Conservation (phyloP, 257 asterid species). For the Dorcoceras hygrometricum region DNA sequence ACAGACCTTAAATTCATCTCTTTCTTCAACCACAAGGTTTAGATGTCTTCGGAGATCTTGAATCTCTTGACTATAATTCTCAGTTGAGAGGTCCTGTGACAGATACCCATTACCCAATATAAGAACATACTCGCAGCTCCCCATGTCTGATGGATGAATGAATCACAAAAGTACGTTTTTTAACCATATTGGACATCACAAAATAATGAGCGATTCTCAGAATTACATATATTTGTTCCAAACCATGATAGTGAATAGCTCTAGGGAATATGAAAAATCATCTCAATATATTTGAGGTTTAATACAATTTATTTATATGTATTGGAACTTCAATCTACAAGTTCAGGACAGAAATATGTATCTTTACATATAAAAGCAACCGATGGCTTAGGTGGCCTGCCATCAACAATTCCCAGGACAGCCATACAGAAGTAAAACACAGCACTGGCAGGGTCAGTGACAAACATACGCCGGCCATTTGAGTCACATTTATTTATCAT, state of each 20-base stretch:
- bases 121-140: constrained; percentile 1
- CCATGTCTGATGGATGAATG: constrained; percentile 2
- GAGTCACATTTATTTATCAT: neutral
- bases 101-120: constrained; percentile 14
- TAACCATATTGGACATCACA: neutral
- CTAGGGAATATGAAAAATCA: neutral
- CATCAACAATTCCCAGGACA: constrained; percentile 9
- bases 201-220: constrained; percentile 7
- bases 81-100: constrained; percentile 54
- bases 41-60: constrained; percentile 63
- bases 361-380: constrained; percentile 1
- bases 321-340: constrained; percentile 7
- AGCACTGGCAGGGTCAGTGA: constrained; percentile 3
- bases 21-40: constrained; percentile 57
- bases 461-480: neutral
- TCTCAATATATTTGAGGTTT: neutral
- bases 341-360: neutral
- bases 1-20: constrained; percentile 78
- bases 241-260: constrained; percentile 12
- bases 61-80: constrained; percentile 55
- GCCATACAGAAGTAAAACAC: constrained; percentile 14
- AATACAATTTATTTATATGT: neutral
- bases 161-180: constrained; percentile 16
- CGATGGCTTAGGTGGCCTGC: neutral
- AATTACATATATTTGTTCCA: neutral